These are phyloP conservation scores for Tardiomyces depauwii DNA, from an alignment of 1,139 yeast genomes.

Conservation along the genomic window DNA sequence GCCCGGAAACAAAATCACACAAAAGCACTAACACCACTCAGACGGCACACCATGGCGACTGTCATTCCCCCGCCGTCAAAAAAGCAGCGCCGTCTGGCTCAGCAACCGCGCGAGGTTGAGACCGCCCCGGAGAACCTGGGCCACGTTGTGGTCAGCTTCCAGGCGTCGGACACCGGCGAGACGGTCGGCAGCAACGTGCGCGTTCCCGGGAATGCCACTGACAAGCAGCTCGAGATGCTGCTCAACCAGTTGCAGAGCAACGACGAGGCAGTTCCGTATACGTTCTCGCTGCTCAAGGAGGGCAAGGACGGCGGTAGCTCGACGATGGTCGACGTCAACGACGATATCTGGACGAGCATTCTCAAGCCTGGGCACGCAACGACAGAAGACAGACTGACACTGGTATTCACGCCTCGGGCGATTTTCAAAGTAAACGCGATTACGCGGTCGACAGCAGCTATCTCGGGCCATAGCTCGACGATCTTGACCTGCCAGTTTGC, in stretches of 20 bases:
- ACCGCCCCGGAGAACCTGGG: conserved; percentile 72
- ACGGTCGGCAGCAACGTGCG: conserved; percentile 73
- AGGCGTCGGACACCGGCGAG: conserved; percentile 93
- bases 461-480: conserved; percentile 92
- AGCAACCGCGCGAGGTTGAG: conserved; percentile 64
- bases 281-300: conserved; percentile 54
- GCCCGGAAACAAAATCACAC: too few species aligned
- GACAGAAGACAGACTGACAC: conserved; percentile 86
- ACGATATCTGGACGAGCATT: conserved; percentile 65
- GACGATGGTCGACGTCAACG: conserved; percentile 52
- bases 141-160: conserved; percentile 77
- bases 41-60: conserved; percentile 58
- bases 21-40: too few species aligned
- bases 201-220: conserved; percentile 85
- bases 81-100: conserved; percentile 77
- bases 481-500: conserved; percentile 89
- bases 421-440: conserved; percentile 88
- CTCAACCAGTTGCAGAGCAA: conserved; percentile 49
- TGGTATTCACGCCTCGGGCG: conserved; percentile 90
- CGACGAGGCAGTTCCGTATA: conserved; percentile 86
- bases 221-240: conserved; percentile 77
- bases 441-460: conserved; percentile 84
- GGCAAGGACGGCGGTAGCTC: conserved; percentile 24
- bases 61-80: conserved; percentile 89
- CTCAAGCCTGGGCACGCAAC: conserved; percentile 79